These are phyloP conservation scores for Hygrocybe punicea DNA, from an alignment of 768 basidiomycete genomes.

Conservation along the genomic window DNA sequence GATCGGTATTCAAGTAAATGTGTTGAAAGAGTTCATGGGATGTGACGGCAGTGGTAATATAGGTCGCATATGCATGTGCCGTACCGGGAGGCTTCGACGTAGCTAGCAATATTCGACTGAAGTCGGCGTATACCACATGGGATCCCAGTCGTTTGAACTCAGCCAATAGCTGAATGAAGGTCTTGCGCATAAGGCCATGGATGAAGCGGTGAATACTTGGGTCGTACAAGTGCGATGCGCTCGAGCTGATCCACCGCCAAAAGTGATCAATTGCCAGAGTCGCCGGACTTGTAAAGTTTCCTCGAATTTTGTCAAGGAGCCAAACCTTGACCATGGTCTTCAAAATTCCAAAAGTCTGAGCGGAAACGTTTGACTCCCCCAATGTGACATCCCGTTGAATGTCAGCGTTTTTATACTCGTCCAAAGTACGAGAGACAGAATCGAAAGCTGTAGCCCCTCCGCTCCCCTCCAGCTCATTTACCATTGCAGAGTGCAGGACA, in stretches of 20 bases:
- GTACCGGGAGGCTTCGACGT: constrained; percentile 96
- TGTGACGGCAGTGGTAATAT: constrained; percentile 89
- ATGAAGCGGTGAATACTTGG: constrained; percentile 90
- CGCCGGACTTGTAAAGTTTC: constrained; percentile 62
- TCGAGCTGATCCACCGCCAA: constrained; percentile 95
- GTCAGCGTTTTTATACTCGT: constrained; percentile 79
- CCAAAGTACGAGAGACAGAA: constrained; percentile 84
- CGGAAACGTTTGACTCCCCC: constrained; percentile 85
- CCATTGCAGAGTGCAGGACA: constrained; percentile 87
- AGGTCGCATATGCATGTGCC: constrained; percentile 92
- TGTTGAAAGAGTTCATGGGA: constrained; percentile 96
- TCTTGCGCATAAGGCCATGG: constrained; percentile 95
- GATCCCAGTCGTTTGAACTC: constrained; percentile 96
- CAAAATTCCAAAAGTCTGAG: constrained; percentile 79
- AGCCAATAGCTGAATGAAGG: constrained; percentile 92
- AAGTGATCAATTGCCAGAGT: constrained; percentile 84
- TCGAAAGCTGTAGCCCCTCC: constrained; percentile 94
- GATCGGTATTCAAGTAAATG: constrained; percentile 77
- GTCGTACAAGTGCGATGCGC: constrained; percentile 83
- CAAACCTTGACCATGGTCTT: constrained; percentile 87
- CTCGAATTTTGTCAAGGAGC: constrained; percentile 81
- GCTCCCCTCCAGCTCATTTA: constrained; percentile 96
- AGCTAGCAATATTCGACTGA: constrained; percentile 82
- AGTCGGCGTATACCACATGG: constrained; percentile 90
- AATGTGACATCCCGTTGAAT: constrained; percentile 70